These are phyloP conservation scores for Aspergillus pseudotamarii DNA, from an alignment of 2,329 filamentous ascomycete species.

Conservation along the genomic window DNA sequence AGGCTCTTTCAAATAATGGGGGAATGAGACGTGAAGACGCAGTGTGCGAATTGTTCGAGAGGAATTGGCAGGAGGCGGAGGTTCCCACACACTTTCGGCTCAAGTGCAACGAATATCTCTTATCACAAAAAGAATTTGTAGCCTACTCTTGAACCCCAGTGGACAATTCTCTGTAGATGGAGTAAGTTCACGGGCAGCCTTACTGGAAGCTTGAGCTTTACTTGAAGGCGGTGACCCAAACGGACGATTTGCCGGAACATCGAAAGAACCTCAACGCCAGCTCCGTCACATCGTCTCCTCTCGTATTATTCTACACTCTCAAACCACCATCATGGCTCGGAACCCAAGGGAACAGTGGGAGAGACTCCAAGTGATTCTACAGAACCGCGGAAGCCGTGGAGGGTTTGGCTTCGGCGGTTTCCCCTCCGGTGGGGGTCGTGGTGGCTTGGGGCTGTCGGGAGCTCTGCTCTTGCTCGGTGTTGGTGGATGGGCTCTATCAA, in stretches of 20 bases:
- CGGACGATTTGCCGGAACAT: slow-evolving; percentile 21
- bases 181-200: not conserved
- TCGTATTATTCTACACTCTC: slow-evolving; percentile 23
- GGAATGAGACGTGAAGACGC: not conserved
- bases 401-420: slow-evolving; percentile 51
- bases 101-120: not conserved
- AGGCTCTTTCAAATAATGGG: slow-evolving; percentile 3
- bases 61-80: not conserved
- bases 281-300: slow-evolving; percentile 30
- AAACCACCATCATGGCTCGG: slow-evolving; percentile 44
- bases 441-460: slow-evolving; percentile 58
- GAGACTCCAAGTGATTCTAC: slow-evolving; percentile 64
- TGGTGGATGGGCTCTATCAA: slow-evolving; percentile 48
- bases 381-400: slow-evolving; percentile 53
- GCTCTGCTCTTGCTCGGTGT: slow-evolving; percentile 56
- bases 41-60: not conserved
- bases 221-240: slow-evolving; percentile 31
- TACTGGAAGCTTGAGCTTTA: slow-evolving; percentile 7
- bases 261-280: slow-evolving; percentile 24
- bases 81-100: not conserved
- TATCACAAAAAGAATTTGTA: not conserved
- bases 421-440: slow-evolving; percentile 56
- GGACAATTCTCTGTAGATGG: not conserved
- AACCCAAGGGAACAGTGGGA: slow-evolving; percentile 69
- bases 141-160: not conserved